Evolutionary conservation across 371 early-diverging fungal species (phyloP), one percentile per base, ranked within the genome.

Genomic region (Mortierella sp.): DNA sequence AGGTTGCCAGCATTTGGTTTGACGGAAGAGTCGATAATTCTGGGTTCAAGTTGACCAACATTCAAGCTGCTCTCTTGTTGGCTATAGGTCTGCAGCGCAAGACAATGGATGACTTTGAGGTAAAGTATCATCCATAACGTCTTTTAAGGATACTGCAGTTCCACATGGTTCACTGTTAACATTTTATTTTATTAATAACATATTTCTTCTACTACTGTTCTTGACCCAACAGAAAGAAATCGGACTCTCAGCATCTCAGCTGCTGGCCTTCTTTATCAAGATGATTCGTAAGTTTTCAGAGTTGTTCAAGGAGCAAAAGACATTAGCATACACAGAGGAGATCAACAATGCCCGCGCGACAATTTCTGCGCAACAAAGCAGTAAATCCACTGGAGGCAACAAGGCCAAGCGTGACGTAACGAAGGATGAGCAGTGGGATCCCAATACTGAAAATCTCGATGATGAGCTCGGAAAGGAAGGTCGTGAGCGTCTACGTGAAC

Each of bases 231-330:
- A 84, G 82, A 88, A 87, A 67, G 98, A 98, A 59, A 83, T 98
- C n/a, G 88, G 88, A 19, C 77, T 98, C 56, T 93, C 96, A 0
- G 88, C 89, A 12, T 89, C 91, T 42, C 98, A 98, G 83, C 84
- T 97, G 15, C 81, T 99, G 85, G 99, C 98, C 0, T 83, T 98
- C 76, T 97, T 99, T 82, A 94, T 93, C 67, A 98, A 97, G 87
- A 86, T 93, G 51, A 85, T 97, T 60, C 89, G 94, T 70, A 96
- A 95, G 84, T 83, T 92, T 71, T 90, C 90, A 28, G 86, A 88
- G 68, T 84, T 88, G 68, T 91, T 93, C 84, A 85, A 87, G 53
- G 82, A 85, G 54, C 79, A 92, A 9, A 88, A 92, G 73, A 85
- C 86, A 31, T 61, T 67, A 9, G 83, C 81, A 1, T 75, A 83